Evolutionary conservation across 495 filamentous ascomycete genomes (phyloP), one percentile per base, ranked within the genome.

Genomic region (Platismatia glauca): DNA sequence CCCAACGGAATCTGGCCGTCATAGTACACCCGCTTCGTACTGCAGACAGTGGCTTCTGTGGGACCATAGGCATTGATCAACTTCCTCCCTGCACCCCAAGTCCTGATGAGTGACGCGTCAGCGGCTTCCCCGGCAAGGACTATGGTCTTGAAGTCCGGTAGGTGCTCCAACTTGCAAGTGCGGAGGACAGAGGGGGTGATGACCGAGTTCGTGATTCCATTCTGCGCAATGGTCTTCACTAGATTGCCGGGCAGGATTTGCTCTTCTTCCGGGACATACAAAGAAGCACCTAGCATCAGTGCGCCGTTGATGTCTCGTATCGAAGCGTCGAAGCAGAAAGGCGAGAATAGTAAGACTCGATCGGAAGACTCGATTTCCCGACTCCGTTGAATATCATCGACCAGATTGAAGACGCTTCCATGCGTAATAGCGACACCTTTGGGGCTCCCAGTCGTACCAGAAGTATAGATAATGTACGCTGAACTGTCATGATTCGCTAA

Each of bases 41-140:
- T 64, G 15, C 59, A 48, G 33, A 72, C 43, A 29, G 70, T 71
- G 16, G 63, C 62, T 62, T 75, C 71, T 15, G 66, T 66, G 9
- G 73, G 73, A 15, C 73, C 73, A 64, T 75, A 75, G 33, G 62
- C 57, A 61, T 74, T 75, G 57, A 64, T 67, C 22, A 75, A 38
- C 4, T 34, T 56, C 60, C 63, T 67, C 18, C 50, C 57, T 9
- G 37, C 52, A 44, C 70, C 63, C 72, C 72, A 74, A 24, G 16
- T 46, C 43, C 73, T 70, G n/a, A 58, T 61, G 8, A 72, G 43
- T 9, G 43, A 39, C 44, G 71, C 66, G n/a, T 71, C 52, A 34
- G 72, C 66, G 9, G 71, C 43, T 59, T 74, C 72, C 6, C 72
- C 72, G 9, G 61, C 67, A 18, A 74, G 60, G 20, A 64, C 62